phyloP scores from a whole-genome alignment of 2,329 filamentous ascomycete species.

The Dothiorella sarmentorum region DNA sequence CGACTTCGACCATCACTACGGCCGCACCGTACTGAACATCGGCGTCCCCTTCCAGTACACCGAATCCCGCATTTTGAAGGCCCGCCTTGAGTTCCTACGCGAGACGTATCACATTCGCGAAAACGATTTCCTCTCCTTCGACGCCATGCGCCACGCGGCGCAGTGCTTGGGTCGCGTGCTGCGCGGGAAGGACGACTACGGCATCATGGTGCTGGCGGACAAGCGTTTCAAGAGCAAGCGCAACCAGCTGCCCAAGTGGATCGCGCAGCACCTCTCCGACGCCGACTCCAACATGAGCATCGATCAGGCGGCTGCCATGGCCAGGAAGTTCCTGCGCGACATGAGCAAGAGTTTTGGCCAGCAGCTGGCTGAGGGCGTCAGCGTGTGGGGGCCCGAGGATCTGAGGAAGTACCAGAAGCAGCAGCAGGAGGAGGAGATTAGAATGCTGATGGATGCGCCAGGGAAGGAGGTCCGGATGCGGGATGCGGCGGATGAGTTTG shows the following conservation, averaged over 20 bases:
- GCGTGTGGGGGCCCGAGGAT: conserved; percentile 83
- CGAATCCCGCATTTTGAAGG: conserved; percentile 93
- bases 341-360: conserved; percentile 90
- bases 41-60: conserved; percentile 99
- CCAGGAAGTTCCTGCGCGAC: conserved; percentile 81
- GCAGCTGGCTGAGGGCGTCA: conserved; percentile 85
- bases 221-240: conserved; percentile 90
- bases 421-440: conserved; percentile 64
- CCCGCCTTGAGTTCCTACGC: conserved; percentile 88
- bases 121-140: conserved; percentile 96
- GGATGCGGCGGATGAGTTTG: conserved; percentile 31
- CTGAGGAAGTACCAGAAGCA: conserved; percentile 75
- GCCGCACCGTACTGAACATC: conserved; percentile 90
- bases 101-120: conserved; percentile 96
- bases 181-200: conserved; percentile 96
- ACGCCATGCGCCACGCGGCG: conserved; percentile 98
- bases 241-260: conserved; percentile 91
- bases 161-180: conserved; percentile 94
- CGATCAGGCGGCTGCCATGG: conserved; percentile 87
- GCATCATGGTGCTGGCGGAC: conserved; percentile 98
- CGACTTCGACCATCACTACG: conserved; percentile 98
- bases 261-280: conserved; percentile 80
- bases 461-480: conserved; percentile 29
- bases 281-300: conserved; percentile 87
- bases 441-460: conserved; percentile 54